Conservation (phyloP, 768 basidiomycete species). For the Dioszegia hungarica region DNA sequence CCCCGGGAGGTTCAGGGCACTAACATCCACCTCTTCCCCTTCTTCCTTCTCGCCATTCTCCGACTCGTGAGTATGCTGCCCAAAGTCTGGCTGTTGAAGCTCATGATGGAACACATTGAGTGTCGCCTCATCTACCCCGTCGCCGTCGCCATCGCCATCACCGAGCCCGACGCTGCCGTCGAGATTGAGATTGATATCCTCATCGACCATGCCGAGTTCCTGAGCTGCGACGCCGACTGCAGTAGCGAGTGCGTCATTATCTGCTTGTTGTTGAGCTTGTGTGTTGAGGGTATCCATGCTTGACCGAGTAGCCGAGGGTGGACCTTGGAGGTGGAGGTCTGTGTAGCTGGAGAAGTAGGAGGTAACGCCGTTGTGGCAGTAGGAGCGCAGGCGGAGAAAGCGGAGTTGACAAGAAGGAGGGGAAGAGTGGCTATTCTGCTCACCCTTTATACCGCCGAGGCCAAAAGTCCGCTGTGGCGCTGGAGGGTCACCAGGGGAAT, state of each 20-base stretch:
- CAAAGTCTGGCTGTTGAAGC: slow-evolving; percentile 34
- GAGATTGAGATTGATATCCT: too few relatives aligned
- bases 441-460: neutral
- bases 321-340: slow-evolving; percentile 18
- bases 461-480: slow-evolving; percentile 1
- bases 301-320: slow-evolving; percentile 23
- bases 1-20: neutral
- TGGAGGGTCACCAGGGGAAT: too few relatives aligned
- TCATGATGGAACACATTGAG: slow-evolving; percentile 23
- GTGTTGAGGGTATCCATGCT: slow-evolving; percentile 10
- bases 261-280: slow-evolving; percentile 29
- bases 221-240: slow-evolving; percentile 29
- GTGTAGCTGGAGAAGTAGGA: neutral
- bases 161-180: too few relatives aligned
- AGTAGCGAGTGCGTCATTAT: slow-evolving; percentile 31
- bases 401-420: neutral
- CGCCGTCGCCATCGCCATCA: neutral
- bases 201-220: slow-evolving; percentile 9
- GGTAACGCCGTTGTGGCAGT: slow-evolving; percentile 17
- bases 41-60: too few relatives aligned
- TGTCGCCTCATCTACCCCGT: neutral
- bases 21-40: slow-evolving; percentile 4
- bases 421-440: slow-evolving; percentile 4
- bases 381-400: neutral
- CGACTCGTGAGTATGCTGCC: slow-evolving; percentile 11